phyloP scores from a whole-genome alignment of 345 rosid genomes.

The Sapria himalayana region DNA sequence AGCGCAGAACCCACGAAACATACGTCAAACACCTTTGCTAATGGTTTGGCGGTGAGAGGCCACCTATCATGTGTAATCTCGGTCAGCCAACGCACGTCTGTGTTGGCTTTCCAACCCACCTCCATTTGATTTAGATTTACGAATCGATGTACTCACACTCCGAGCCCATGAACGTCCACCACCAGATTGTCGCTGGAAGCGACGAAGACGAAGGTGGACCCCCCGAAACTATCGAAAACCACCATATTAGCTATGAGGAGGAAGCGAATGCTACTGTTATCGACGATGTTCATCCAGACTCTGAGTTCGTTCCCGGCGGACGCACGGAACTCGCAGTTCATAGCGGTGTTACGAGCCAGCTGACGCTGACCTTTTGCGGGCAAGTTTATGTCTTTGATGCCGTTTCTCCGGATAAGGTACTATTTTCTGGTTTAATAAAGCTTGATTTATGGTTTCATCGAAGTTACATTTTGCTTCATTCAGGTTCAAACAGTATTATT shows the following conservation, averaged over 20 bases:
- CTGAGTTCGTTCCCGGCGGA: constrained; percentile 22
- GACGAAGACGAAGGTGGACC: constrained; percentile 17
- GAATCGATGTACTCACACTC: constrained; percentile 55
- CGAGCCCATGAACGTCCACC: constrained; percentile 29
- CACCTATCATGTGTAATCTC: no score
- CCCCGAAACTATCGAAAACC: no score
- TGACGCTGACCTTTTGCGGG: constrained; percentile 68
- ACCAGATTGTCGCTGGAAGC: constrained; percentile 18
- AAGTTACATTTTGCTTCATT: no score
- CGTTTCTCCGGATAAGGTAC: constrained; percentile 63
- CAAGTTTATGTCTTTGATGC: constrained; percentile 81
- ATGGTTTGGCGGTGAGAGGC: no score
- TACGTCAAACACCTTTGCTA: no score
- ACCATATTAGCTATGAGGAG: constrained; percentile 18
- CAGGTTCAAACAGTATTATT: constrained; percentile 74
- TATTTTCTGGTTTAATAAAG: not conserved
- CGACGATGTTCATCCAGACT: constrained; percentile 35
- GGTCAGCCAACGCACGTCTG: no score
- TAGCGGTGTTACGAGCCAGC: constrained; percentile 29
- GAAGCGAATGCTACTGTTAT: constrained; percentile 21
- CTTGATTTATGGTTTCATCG: constrained; percentile 1
- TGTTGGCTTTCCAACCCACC: no score
- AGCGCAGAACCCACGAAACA: no score
- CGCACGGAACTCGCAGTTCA: constrained; percentile 17
- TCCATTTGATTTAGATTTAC: no score